Evolutionary conservation across 2,329 filamentous ascomycete genomes (phyloP).

Genomic region (Colletotrichum chrysophilum): DNA sequence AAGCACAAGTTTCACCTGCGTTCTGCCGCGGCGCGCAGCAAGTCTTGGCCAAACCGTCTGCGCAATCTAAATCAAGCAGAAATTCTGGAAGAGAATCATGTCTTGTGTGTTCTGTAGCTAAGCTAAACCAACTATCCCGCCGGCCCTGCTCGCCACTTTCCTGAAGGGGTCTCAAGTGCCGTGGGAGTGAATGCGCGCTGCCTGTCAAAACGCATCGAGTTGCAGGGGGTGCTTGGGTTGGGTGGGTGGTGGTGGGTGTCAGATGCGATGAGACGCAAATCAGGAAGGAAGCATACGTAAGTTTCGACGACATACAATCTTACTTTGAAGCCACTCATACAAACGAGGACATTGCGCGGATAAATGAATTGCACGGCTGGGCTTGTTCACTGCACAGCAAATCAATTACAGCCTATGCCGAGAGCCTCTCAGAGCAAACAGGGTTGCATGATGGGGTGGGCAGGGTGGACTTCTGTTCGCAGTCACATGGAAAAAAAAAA

Average conservation of each 20-base stretch:
- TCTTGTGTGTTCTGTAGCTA: not conserved
- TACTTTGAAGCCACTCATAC: not conserved
- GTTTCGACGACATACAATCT: not conserved
- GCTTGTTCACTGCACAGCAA: not conserved
- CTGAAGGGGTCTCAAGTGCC: not conserved
- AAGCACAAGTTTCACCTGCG: not conserved
- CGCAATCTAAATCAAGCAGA: not conserved
- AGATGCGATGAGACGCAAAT: not conserved
- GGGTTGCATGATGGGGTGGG: not conserved
- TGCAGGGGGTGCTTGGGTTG: not conserved
- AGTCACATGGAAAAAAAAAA: not conserved
- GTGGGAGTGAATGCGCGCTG: not conserved
- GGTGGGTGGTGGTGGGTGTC: not conserved
- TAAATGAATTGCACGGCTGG: not conserved
- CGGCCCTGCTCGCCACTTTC: not conserved
- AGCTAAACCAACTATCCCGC: not conserved
- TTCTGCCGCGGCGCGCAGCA: not conserved
- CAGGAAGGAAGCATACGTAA: not conserved
- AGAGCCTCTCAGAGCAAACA: not conserved
- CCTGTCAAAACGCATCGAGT: not conserved
- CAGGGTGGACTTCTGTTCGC: not conserved
- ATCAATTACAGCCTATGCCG: not conserved
- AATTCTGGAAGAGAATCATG: not conserved
- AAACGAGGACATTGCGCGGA: not conserved
- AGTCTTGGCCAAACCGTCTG: not conserved